Conservation (phyloP, 306 rosid genomes). For the Fragaria vesca region DNA sequence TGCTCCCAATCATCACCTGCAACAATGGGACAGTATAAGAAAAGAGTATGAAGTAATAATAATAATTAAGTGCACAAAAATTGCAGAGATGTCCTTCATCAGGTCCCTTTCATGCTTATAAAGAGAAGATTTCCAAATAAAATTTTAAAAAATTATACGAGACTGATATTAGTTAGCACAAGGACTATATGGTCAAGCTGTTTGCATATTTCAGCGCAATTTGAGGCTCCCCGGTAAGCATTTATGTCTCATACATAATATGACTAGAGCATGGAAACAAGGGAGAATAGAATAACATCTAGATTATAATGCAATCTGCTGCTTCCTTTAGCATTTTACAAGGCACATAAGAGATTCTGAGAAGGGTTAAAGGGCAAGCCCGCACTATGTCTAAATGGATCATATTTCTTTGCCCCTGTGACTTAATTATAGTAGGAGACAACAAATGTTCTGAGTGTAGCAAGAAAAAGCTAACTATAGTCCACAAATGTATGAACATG, state of each 20-base stretch:
- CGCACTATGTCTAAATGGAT: not conserved
- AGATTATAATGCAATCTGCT: not conserved
- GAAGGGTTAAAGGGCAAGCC: not conserved
- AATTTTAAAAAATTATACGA: no score
- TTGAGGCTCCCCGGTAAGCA: not conserved
- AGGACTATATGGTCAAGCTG: not conserved
- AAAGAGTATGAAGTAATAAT: not conserved
- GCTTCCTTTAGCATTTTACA: not conserved
- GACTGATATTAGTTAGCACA: not conserved
- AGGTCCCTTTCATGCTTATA: conserved; percentile 14
- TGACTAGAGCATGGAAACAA: not conserved
- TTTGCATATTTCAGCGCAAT: not conserved
- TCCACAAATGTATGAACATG: not conserved
- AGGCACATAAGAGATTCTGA: not conserved
- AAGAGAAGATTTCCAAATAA: not conserved
- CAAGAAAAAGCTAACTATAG: not conserved
- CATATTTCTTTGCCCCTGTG: not conserved
- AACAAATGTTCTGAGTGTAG: not conserved
- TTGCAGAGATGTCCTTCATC: not conserved
- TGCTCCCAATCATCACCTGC: conserved; percentile 99
- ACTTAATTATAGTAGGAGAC: not conserved
- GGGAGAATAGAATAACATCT: not conserved
- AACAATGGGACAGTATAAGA: conserved; percentile 14
- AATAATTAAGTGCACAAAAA: conserved; percentile 7
- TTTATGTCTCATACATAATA: not conserved